Evolutionary conservation across 2,329 filamentous ascomycete species (phyloP).

Genomic region (Nemania diffusa): DNA sequence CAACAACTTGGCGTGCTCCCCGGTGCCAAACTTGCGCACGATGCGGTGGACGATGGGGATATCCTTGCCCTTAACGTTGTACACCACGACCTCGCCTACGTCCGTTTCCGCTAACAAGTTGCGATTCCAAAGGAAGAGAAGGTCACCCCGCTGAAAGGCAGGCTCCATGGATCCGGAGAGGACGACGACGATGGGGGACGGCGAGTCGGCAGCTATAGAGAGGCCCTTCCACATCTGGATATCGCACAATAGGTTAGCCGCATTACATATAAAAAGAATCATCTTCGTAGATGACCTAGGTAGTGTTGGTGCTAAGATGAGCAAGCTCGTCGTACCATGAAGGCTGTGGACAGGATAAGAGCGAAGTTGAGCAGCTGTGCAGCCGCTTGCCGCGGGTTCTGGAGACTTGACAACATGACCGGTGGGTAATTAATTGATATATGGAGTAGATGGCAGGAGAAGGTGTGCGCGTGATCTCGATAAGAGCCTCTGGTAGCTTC

Average conservation of each 20-base stretch:
- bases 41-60: conserved; percentile 97
- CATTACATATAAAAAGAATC: neutral
- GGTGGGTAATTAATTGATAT: neutral
- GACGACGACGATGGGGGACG: conserved; percentile 84
- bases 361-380: conserved; percentile 90
- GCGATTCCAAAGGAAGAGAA: conserved; percentile 81
- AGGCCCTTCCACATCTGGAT: conserved; percentile 85
- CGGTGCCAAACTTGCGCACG: conserved; percentile 75
- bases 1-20: conserved; percentile 76
- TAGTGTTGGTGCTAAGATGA: neutral
- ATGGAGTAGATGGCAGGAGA: neutral
- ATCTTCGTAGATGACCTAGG: neutral
- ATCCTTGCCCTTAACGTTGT: conserved; percentile 90
- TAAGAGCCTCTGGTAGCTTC: conserved; percentile 36
- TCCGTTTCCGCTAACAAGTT: conserved; percentile 66
- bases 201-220: conserved; percentile 78
- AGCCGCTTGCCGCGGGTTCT: conserved; percentile 82
- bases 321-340: conserved; percentile 71
- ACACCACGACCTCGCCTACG: conserved; percentile 69
- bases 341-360: conserved; percentile 88
- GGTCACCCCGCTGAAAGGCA: conserved; percentile 80
- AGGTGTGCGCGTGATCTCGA: neutral
- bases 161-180: conserved; percentile 87
- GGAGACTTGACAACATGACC: conserved; percentile 74
- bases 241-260: neutral